A percentile compares a stretch with the other conserved stretches of the same genome.
phyloP scores from a whole-genome alignment of 2,329 filamentous ascomycete genomes.

The Ophiostoma sp. region DNA sequence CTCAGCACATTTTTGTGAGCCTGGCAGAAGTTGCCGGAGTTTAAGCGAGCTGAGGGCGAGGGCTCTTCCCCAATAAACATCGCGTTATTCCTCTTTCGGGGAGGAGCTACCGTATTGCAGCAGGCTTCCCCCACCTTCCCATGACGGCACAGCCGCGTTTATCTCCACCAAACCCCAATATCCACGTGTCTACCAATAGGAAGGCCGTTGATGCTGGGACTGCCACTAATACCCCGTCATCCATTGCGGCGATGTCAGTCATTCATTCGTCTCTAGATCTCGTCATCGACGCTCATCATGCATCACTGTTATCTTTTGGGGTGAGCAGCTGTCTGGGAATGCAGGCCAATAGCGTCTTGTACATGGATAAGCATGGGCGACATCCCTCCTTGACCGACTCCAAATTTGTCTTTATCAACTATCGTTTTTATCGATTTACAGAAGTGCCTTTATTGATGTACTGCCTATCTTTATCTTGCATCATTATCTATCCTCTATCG shows the following conservation, averaged over 20 bases:
- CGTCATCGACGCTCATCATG: neutral
- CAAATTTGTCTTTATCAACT: neutral
- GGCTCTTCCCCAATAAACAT: neutral
- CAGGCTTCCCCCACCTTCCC: slow-evolving; percentile 2
- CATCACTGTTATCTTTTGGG: neutral
- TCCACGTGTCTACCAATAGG: neutral
- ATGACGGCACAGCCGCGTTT: neutral
- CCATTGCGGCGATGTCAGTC: neutral
- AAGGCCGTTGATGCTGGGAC: neutral
- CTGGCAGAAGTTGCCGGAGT: slow-evolving; percentile 2
- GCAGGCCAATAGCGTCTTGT: neutral
- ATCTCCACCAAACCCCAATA: slow-evolving; percentile 1
- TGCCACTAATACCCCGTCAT: neutral
- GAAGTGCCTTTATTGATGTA: neutral
- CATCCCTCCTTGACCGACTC: neutral
- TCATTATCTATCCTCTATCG: neutral
- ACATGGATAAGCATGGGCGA: neutral
- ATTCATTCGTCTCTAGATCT: neutral
- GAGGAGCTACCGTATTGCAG: neutral
- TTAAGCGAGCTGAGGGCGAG: neutral
- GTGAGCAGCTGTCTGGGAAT: neutral
- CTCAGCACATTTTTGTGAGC: neutral
- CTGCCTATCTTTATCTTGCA: neutral
- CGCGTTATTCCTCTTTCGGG: neutral
- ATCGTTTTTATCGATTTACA: neutral